Conservation (phyloP, 805 yeast species). For the Danielia oregonensis region DNA sequence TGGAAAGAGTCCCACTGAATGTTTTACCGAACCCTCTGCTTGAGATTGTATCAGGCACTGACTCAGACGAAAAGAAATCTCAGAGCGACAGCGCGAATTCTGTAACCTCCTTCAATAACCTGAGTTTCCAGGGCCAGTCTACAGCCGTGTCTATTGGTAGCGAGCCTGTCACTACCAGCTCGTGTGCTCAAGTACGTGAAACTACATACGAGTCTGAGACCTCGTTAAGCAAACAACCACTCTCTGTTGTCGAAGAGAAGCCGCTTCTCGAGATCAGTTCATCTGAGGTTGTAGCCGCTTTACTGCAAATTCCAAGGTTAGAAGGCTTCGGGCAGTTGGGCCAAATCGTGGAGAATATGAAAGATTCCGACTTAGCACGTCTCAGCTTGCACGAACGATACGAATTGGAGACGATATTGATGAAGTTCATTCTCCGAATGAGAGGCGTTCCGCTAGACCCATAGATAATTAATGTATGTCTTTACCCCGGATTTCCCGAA, state of each 20-base stretch:
- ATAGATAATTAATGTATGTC: background rate
- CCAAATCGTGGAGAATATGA: background rate
- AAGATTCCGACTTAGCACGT: conserved; percentile 12
- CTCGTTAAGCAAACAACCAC: background rate
- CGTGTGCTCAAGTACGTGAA: background rate
- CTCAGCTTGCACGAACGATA: conserved; percentile 17
- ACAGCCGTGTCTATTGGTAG: conserved; percentile 1
- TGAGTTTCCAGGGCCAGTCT: conserved; percentile 3
- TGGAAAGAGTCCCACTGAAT: too few relatives aligned
- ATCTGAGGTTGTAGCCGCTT: background rate
- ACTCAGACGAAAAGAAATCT: background rate
- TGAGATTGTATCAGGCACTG: conserved; percentile 5
- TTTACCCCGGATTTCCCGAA: conserved; percentile 4
- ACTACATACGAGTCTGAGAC: background rate
- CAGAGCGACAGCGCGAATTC: background rate
- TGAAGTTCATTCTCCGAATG: conserved; percentile 33
- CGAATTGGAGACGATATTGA: conserved; percentile 30
- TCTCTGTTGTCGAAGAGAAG: background rate
- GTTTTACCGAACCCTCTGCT: background rate
- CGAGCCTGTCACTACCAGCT: background rate
- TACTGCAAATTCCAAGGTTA: background rate
- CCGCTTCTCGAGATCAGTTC: background rate
- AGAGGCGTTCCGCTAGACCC: conserved; percentile 8
- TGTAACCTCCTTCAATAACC: background rate
- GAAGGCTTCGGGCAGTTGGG: background rate